A percentile compares a stretch with the other conserved stretches of the same genome.
Evolutionary conservation across 2,329 filamentous ascomycete species (phyloP).

Genomic region (Byssoonygena ceratinophila): DNA sequence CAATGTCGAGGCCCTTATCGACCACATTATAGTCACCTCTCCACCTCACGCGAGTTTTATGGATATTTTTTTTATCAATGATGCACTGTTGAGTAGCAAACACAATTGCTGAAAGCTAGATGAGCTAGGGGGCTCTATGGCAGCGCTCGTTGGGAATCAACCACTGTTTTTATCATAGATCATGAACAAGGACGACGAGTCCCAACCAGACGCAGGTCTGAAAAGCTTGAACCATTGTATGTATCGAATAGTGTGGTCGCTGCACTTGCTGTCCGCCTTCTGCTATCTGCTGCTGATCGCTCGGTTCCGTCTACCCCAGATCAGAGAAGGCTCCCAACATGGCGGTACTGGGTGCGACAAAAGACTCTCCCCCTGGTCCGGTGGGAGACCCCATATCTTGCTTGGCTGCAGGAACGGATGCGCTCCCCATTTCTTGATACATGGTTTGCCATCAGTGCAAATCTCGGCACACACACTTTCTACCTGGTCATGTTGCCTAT

Average conservation of each 20-base stretch:
- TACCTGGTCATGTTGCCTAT: slow-evolving; percentile 95
- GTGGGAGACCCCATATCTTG: slow-evolving; percentile 91
- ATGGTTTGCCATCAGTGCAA: slow-evolving; percentile 94
- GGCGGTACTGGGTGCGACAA: slow-evolving; percentile 80
- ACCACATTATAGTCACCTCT: neutral
- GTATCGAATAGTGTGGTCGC: slow-evolving; percentile 14
- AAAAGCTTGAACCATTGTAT: slow-evolving; percentile 66
- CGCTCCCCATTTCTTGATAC: slow-evolving; percentile 79
- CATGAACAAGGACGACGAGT: slow-evolving; percentile 34
- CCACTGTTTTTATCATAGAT: neutral
- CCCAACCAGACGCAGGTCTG: slow-evolving; percentile 54
- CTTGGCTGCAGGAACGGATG: slow-evolving; percentile 67
- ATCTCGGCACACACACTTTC: slow-evolving; percentile 94
- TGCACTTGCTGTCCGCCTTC: neutral
- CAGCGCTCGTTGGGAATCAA: neutral
- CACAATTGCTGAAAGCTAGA: neutral
- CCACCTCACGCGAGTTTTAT: neutral
- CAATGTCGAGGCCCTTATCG: neutral
- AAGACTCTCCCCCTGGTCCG: slow-evolving; percentile 73
- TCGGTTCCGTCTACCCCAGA: slow-evolving; percentile 45
- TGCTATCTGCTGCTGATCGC: slow-evolving; percentile 15
- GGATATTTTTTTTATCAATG: neutral
- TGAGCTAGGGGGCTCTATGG: slow-evolving; percentile 9
- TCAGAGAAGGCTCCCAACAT: slow-evolving; percentile 68
- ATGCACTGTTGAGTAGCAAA: neutral